A percentile compares a stretch with the other conserved stretches of the same genome.
phyloP scores from a whole-genome alignment of 2,329 filamentous ascomycete genomes.

The Hypoxylon sp. region DNA sequence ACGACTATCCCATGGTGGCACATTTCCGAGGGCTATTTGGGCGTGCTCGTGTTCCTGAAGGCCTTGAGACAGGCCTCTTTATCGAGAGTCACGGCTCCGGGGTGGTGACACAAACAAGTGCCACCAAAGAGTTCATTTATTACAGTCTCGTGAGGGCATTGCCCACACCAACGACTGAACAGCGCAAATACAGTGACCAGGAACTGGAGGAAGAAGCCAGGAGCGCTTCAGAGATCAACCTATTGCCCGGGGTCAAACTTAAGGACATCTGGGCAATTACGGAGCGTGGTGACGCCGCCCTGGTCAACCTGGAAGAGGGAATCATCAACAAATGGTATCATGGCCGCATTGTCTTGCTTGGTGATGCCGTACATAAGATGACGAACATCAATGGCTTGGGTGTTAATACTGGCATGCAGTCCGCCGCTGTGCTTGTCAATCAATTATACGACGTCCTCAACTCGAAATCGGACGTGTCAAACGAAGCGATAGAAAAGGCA shows the following conservation, averaged over 20 bases:
- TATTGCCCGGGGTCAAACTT: conserved; percentile 42
- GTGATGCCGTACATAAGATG: conserved; percentile 57
- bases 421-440: conserved; percentile 40
- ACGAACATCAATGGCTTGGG: conserved; percentile 43
- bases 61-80: conserved; percentile 4
- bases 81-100: conserved; percentile 28
- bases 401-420: conserved; percentile 33
- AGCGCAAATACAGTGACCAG: conserved; percentile 28
- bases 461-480: conserved; percentile 16
- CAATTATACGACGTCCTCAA: conserved; percentile 29
- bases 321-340: conserved; percentile 46
- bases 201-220: conserved; percentile 37
- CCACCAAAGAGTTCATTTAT: conserved; percentile 27
- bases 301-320: conserved; percentile 42
- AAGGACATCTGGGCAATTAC: conserved; percentile 42
- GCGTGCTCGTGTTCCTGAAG: background rate
- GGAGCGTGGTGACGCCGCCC: conserved; percentile 1
- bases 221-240: conserved; percentile 30
- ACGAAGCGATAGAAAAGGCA: conserved; percentile 32
- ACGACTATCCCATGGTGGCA: conserved; percentile 11
- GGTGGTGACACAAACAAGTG: conserved; percentile 30
- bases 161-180: conserved; percentile 16
- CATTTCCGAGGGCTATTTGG: conserved; percentile 5
- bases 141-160: conserved; percentile 34
- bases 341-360: conserved; percentile 55